Percentiles rank a stretch among this genome's conserved stretches.
Evolutionary conservation across 345 rosid species (phyloP).

Genomic region (Rhodomyrtus tomentosa): DNA sequence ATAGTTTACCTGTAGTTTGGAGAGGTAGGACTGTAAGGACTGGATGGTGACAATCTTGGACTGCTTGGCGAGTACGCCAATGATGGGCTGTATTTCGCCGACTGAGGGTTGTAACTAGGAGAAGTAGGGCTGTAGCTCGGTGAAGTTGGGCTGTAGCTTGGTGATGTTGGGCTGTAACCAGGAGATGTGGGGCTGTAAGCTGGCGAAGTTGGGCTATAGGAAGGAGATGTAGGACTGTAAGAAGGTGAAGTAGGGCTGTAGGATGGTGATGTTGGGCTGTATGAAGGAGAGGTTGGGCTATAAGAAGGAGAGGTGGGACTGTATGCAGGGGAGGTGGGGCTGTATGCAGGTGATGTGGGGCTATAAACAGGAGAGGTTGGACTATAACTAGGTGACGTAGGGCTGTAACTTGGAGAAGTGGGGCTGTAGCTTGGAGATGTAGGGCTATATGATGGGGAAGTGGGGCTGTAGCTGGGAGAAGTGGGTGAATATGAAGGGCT

Average conservation of each 20-base stretch:
- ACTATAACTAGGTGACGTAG: conserved; percentile 64
- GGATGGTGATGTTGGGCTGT: conserved; percentile 80
- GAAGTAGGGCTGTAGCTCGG: conserved; percentile 72
- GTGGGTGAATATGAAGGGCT: conserved; percentile 37
- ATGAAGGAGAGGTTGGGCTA: conserved; percentile 79
- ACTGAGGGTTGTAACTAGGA: conserved; percentile 62
- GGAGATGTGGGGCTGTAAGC: conserved; percentile 76
- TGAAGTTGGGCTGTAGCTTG: conserved; percentile 69
- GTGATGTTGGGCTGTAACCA: conserved; percentile 77
- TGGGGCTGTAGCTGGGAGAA: conserved; percentile 37
- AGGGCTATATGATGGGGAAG: conserved; percentile 65
- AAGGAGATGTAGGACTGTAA: conserved; percentile 70
- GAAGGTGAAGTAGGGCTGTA: conserved; percentile 78
- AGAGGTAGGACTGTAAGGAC: conserved; percentile 95
- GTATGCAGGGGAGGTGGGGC: conserved; percentile 72
- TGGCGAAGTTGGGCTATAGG: conserved; percentile 80
- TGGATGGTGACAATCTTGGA: conserved; percentile 74
- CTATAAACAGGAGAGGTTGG: conserved; percentile 69
- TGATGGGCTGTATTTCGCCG: conserved; percentile 71
- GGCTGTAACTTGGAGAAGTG: conserved; percentile 66
- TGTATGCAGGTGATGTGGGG: conserved; percentile 59
- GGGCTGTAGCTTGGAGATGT: conserved; percentile 82
- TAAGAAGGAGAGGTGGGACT: conserved; percentile 80
- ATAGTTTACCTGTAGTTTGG: conserved; percentile 70
- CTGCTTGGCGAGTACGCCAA: conserved; percentile 89